Evolutionary conservation across 345 rosid species (phyloP), one percentile per base, ranked within the genome.

Genomic region (Arabis hirsuta): DNA sequence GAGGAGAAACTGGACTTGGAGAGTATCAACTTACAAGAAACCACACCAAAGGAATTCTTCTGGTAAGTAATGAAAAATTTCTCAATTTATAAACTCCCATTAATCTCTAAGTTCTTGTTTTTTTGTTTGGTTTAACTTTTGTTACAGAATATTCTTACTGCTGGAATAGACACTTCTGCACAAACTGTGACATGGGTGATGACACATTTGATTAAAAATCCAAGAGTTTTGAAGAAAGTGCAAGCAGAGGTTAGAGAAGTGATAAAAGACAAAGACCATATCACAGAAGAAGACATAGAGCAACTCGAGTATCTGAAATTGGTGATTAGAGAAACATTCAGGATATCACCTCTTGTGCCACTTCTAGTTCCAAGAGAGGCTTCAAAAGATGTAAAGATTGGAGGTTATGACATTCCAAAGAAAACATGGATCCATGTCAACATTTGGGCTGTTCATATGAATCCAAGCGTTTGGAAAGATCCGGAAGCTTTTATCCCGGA

Each of bases 41-140:
- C 41, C 82, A 84, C 67, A 78, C 85, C 19, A 80, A 82, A 79
- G 87, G 82, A 26, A 53, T 82, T 4, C 80, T 86, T 46, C 6
- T 82, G 70, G 85, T 84, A 76, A 57, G 72, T 65, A 22, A n/a
- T 32, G 8, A 32, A 32, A 32, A 55, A 24, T 26, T 36, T 51
- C 4, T 29, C 42, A 26, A 10, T 38, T 41, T 0, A n/a, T n/a
- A 54, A 50, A 26, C 10, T 12, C 16, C 16, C 2, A 11, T 24
- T 73, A 2, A 0, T 29, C n/a, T 32, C 36, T 32, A 32, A 32
- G 0, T 32, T 0, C 36, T 36, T 36, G 3, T 2, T 36, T 36
- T 36, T 36, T 9, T 7, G 0, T 27, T 27, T 22, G 24, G 24
- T 36, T 36, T 1, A 36, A 36, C 8, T 36, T 32, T 32, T 6